Percentiles rank a stretch among this genome's conserved stretches.
These are phyloP conservation scores for Aspergillus udagawae DNA, from an alignment of 2,329 filamentous ascomycete species.

Conservation along the genomic window DNA sequence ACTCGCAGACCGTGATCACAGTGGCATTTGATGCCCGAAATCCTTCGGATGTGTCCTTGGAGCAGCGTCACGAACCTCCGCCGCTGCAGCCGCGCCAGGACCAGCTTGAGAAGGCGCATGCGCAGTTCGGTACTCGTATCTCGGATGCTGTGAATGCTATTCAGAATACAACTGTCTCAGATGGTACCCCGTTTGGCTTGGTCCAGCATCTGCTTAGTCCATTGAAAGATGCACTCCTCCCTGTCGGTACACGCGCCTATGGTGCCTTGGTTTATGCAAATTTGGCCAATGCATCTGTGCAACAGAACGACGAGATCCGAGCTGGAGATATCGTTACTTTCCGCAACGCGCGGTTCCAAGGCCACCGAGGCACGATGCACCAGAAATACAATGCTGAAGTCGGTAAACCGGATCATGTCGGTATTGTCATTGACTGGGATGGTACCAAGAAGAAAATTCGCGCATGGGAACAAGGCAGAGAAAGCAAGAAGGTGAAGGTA, in stretches of 20 bases:
- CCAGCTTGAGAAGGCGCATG: slow-evolving; percentile 82
- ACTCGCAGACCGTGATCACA: slow-evolving; percentile 87
- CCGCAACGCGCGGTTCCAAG: slow-evolving; percentile 90
- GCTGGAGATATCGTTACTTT: slow-evolving; percentile 89
- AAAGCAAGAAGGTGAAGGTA: slow-evolving; percentile 87
- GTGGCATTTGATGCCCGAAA: slow-evolving; percentile 74
- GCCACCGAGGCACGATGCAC: slow-evolving; percentile 92
- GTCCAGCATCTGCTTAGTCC: slow-evolving; percentile 75
- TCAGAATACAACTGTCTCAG: slow-evolving; percentile 76
- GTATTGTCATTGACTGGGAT: slow-evolving; percentile 92
- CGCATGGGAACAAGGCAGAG: slow-evolving; percentile 90
- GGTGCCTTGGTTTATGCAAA: slow-evolving; percentile 93
- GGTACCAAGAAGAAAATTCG: slow-evolving; percentile 97
- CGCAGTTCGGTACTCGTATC: slow-evolving; percentile 75
- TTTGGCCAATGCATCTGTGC: slow-evolving; percentile 86
- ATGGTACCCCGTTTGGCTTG: slow-evolving; percentile 74
- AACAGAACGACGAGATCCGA: slow-evolving; percentile 88
- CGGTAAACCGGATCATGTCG: slow-evolving; percentile 84
- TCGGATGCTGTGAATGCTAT: slow-evolving; percentile 65
- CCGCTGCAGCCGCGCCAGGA: slow-evolving; percentile 82
- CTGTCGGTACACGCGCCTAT: slow-evolving; percentile 84
- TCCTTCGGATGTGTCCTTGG: slow-evolving; percentile 66
- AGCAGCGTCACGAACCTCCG: slow-evolving; percentile 82
- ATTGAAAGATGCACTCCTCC: slow-evolving; percentile 68
- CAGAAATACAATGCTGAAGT: slow-evolving; percentile 88